phyloP scores from a whole-genome alignment of 164 flowering plant genomes.

The Santalum album region DNA sequence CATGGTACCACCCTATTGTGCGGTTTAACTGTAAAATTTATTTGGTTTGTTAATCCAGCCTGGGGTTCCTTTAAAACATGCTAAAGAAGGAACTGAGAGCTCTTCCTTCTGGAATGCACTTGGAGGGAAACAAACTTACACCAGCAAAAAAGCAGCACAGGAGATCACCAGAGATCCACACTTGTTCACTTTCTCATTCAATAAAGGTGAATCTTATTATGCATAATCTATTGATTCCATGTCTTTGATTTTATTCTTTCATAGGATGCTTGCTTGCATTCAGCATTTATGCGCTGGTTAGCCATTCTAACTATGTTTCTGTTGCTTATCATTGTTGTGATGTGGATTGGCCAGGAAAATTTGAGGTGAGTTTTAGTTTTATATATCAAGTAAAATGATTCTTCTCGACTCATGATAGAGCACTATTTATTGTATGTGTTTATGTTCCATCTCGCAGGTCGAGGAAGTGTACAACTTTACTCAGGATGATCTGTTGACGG shows the following conservation, averaged over 20 bases:
- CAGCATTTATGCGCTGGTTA: background rate
- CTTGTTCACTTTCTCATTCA: constrained; percentile 63
- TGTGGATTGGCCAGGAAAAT: constrained; percentile 67
- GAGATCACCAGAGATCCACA: constrained; percentile 87
- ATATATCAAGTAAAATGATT: background rate
- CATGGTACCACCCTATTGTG: background rate
- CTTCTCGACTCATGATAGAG: background rate
- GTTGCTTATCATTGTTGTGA: constrained; percentile 10
- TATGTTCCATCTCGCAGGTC: constrained; percentile 36
- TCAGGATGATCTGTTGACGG: constrained; percentile 95
- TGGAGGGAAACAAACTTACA: constrained; percentile 91
- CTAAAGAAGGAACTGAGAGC: constrained; percentile 97
- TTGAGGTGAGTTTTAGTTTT: constrained; percentile 54
- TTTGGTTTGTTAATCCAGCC: constrained; percentile 48
- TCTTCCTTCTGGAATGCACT: constrained; percentile 93
- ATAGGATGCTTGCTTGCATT: background rate
- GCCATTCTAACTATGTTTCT: no score
- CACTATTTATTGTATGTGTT: background rate
- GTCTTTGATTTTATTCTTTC: background rate
- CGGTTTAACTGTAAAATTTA: background rate
- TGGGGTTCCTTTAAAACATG: constrained; percentile 73
- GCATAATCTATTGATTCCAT: background rate
- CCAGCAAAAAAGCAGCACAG: constrained; percentile 54
- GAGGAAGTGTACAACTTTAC: constrained; percentile 83
- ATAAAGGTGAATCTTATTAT: constrained; percentile 46